Base-by-base conservation (phyloP, 1,284 basidiomycete genomes). In the Stygiomarasmius scandens region DNA sequence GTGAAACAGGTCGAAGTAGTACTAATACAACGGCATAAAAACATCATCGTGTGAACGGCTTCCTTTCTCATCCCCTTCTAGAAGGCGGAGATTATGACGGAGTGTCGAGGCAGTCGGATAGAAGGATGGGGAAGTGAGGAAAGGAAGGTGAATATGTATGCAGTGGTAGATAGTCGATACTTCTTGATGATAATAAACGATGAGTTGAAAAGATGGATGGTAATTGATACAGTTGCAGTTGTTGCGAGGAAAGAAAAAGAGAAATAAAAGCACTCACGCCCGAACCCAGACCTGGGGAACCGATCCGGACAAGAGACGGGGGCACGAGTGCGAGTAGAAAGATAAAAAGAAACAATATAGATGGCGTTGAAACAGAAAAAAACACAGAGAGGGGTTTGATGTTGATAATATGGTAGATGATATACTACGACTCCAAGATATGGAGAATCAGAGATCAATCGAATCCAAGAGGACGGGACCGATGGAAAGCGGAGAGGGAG, bases 241-340 rank as follows among this genome's bases (percentile, higher is more conserved):
- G 25, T 12, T 12, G 25, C 25, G 20, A 49, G 22, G 9, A 23
- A 47, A 47, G 25, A 49, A 45, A 25, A 44, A 36, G 14, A 49
- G 32, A 48, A 48, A 46, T 76, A 52, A 79, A 49, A 34, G 34
- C 34, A 49, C 38, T 16, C 11, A n/a, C 38, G 16, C 38, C 52
- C 38, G n/a, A n/a, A n/a, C n/a, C n/a, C n/a, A n/a, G n/a, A n/a
- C n/a, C n/a, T n/a, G n/a, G n/a, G n/a, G n/a, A n/a, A n/a, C n/a
- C n/a, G n/a, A n/a, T n/a, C n/a, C n/a, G n/a, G n/a, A n/a, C 46
- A 47, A 54, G 56, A 54, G 51, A 54, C 49, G n/a, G 23, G 44
- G 24, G 41, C 29, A 22, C 50, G 29, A 34, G 47, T n/a, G n/a
- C n/a, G n/a, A n/a, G 41, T 24, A 29, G 23, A 45, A 51, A 22